Base-by-base conservation (phyloP, 2,329 filamentous ascomycete genomes). In the Lecanoromycetidae sp. region DNA sequence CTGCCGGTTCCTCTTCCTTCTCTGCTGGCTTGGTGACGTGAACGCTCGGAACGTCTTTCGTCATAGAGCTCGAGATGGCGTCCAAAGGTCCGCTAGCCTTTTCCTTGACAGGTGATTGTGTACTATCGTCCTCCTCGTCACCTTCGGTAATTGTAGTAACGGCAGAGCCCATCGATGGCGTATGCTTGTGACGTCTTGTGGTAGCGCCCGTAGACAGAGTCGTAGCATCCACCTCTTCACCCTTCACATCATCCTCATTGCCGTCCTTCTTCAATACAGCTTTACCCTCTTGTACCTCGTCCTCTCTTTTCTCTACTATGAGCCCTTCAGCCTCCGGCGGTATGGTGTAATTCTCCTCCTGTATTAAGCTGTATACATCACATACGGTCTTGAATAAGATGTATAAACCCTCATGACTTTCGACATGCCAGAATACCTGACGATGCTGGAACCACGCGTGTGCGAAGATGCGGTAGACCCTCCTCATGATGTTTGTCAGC, bases 371-470 rank as follows among this genome's bases (percentile, higher is more conserved):
- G 64, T 94, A 95, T 57, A 82, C 75, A 62, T 98, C 91, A 64
- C 90, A 96, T 19, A 96, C 88, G 0, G 84, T 91, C 72, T 95
- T 96, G 74, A 96, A 98, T 59, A 98, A 82, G 49, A 94, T 78
- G 62, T 98, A 98, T 9, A 98, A 69, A 0, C 91, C 91, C n/a
- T 86, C 87, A 61, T 87, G 79, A 8, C 78, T 77, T 66, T 98
- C 91, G 1, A 96, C 82, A 33, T 84, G 80, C 87, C 90, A 96
- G 64, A 96, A 98, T 44, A 95, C 86, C 46, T 84, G 83, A 37
- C 88, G 79, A 64, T 98, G 91, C 66, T 95, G 87, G 64, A 95
- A 98, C 91, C 91, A 98, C 6, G 91, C 91, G 62, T 98, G 91
- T 38, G 91, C 91, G 61, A 96, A 98, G 65, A 98, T 96, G 51